phyloP scores from a whole-genome alignment of 2,329 filamentous ascomycete genomes.

The Diaporthe sp. region DNA sequence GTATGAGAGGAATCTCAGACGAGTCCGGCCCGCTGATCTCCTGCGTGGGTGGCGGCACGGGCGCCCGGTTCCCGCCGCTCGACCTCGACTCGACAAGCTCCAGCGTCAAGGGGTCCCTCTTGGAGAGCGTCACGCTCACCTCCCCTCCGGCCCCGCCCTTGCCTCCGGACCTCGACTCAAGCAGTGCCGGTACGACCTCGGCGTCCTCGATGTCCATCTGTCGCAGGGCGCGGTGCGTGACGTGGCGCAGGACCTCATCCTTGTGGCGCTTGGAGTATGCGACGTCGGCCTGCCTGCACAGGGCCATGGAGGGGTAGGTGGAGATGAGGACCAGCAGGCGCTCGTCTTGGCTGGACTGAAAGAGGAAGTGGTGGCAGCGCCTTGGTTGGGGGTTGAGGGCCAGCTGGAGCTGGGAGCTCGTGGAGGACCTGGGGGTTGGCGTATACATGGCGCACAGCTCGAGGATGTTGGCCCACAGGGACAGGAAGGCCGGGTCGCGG shows the following conservation, averaged over 20 bases:
- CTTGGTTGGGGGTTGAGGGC: conserved; percentile 30
- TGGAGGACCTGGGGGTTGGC: conserved; percentile 19
- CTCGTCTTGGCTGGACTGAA: conserved; percentile 29
- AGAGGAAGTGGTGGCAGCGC: conserved; percentile 40
- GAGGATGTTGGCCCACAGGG: conserved; percentile 36
- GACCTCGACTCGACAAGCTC: conserved; percentile 37
- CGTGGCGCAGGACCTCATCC: conserved; percentile 29
- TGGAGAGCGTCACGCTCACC: conserved; percentile 33
- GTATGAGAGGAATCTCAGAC: conserved; percentile 23
- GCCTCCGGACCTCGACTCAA: not conserved
- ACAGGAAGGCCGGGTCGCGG: conserved; percentile 37
- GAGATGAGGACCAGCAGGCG: conserved; percentile 39
- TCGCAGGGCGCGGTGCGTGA: conserved; percentile 27
- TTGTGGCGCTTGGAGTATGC: conserved; percentile 36
- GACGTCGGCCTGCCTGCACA: conserved; percentile 40
- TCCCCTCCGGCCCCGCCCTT: not conserved
- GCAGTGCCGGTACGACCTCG: conserved; percentile 36
- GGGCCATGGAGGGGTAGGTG: conserved; percentile 39
- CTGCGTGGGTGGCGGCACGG: conserved; percentile 32
- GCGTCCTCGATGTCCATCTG: conserved; percentile 40
- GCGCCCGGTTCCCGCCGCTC: conserved; percentile 13
- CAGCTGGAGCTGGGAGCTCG: conserved; percentile 21
- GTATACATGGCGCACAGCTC: conserved; percentile 41
- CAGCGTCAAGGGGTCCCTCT: conserved; percentile 29
- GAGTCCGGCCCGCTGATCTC: conserved; percentile 39